Conservation (phyloP, 2,329 filamentous ascomycete species). For the Hymenoscyphus scutula region DNA sequence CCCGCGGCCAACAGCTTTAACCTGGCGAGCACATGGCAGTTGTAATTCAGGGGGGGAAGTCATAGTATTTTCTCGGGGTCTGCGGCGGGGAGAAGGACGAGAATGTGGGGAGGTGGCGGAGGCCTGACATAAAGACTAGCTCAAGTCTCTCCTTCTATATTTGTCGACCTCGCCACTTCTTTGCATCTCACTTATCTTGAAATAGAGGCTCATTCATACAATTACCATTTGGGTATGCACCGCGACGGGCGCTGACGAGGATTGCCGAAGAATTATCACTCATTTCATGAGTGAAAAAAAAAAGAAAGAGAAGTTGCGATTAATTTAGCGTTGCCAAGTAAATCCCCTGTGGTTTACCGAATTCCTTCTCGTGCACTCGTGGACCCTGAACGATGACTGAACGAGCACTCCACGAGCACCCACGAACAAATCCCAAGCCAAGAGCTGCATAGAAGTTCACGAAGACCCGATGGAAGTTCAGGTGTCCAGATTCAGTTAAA, state of each 20-base stretch:
- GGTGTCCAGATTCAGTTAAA: not conserved
- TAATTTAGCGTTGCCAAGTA: not conserved
- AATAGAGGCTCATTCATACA: not conserved
- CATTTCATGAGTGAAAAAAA: not conserved
- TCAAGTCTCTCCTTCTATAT: not conserved
- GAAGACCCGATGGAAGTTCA: not conserved
- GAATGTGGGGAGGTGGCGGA: not conserved
- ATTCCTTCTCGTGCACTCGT: not conserved
- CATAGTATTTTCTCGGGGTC: not conserved
- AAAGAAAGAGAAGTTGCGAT: not conserved
- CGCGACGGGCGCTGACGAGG: not conserved
- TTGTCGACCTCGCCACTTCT: conserved; percentile 1
- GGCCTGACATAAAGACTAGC: not conserved
- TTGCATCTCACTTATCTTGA: not conserved
- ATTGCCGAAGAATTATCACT: not conserved
- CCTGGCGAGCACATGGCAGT: not conserved
- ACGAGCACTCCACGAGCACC: not conserved
- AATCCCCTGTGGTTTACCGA: not conserved
- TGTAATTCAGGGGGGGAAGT: not conserved
- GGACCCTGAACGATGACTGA: too few relatives aligned
- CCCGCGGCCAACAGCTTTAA: not conserved
- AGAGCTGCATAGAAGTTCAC: not conserved
- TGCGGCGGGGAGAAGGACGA: not conserved
- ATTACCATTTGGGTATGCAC: not conserved
- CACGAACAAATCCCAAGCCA: not conserved